Evolutionary conservation across 2,329 filamentous ascomycete species (phyloP), one percentile per base, ranked within the genome.

Genomic region (Dactylonectria macrodidyma): DNA sequence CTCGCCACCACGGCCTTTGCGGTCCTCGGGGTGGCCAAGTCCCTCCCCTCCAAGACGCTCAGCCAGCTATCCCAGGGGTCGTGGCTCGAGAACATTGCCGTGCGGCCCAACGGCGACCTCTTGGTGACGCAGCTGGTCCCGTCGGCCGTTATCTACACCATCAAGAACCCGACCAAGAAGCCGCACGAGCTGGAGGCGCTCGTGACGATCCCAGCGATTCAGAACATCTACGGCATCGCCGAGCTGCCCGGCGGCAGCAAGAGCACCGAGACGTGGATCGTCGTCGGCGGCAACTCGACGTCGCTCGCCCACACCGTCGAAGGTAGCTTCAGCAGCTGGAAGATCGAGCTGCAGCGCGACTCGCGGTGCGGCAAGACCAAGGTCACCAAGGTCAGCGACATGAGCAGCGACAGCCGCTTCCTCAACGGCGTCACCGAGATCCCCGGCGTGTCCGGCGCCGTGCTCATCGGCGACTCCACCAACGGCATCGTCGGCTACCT

Each of bases 31-130:
- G 34, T 66, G 47, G 66, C 65, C n/a, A 55, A 67, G 19, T 60
- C 62, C n/a, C 48, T 68, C 12, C 65, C 71, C 2, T 30, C 52
- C 11, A 66, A 61, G 46, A 63, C 65, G 1, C 38, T 73, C 22
- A 62, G 26, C 24, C 67, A 73, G 38, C 67, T 72, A 41, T 26
- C 34, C 19, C 57, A 36, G 22, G 69, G 67, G 2, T 68, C 66
- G 51, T 75, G 68, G 67, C 61, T 73, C 6, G 71, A 75, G 47
- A 73, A 73, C 52, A 67, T 75, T 14, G 71, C 66, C 4, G 66
- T 66, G 4, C 71, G 72, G 10, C 65, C 69, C 41, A 70, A 69
- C 34, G 67, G 69, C 11, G 68, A 71, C 46, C 30, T 74, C n/a
- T 52, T 74, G 7, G 38, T 54, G 8, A 73, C 71, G 6, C 67